A percentile compares a stretch with the other conserved stretches of the same genome.
Conservation (phyloP, 129 eudicot genomes). For the Dittrichia graveolens region DNA sequence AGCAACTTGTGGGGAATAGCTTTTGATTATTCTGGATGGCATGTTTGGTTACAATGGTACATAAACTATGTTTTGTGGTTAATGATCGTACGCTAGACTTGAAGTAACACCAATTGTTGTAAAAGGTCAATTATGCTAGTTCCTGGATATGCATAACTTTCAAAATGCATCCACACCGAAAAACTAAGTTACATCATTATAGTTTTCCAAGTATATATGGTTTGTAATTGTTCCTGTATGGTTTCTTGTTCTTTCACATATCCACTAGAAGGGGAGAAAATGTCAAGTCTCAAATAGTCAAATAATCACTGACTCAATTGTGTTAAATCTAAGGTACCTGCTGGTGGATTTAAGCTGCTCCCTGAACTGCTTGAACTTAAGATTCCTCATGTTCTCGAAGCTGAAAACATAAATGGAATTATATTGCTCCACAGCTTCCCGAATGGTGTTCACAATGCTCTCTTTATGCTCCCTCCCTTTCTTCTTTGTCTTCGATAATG, state of each 20-base stretch:
- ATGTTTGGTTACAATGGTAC: too few relatives aligned
- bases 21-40: too few relatives aligned
- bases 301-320: not conserved
- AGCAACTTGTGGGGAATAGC: too few relatives aligned
- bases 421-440: conserved; percentile 71
- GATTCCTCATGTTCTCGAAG: conserved; percentile 92
- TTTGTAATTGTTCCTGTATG: not conserved
- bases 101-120: too few relatives aligned
- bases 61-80: too few relatives aligned
- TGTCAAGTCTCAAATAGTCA: not conserved
- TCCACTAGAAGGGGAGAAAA: not conserved
- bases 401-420: conserved; percentile 65
- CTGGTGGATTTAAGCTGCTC: conserved; percentile 68
- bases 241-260: conserved; percentile 11
- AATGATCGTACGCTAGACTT: too few relatives aligned
- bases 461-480: conserved; percentile 91
- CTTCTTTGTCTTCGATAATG: conserved; percentile 93
- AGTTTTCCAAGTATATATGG: not conserved
- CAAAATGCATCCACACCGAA: not conserved
- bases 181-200: not conserved
- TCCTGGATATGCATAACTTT: not conserved
- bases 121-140: too few relatives aligned
- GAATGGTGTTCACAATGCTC: conserved; percentile 59
- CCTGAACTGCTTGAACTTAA: conserved; percentile 85
- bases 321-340: conserved; percentile 44